A percentile compares a stretch with the other conserved stretches of the same genome.
phyloP scores from a whole-genome alignment of 345 rosid species.

The Eutrema japonicum region DNA sequence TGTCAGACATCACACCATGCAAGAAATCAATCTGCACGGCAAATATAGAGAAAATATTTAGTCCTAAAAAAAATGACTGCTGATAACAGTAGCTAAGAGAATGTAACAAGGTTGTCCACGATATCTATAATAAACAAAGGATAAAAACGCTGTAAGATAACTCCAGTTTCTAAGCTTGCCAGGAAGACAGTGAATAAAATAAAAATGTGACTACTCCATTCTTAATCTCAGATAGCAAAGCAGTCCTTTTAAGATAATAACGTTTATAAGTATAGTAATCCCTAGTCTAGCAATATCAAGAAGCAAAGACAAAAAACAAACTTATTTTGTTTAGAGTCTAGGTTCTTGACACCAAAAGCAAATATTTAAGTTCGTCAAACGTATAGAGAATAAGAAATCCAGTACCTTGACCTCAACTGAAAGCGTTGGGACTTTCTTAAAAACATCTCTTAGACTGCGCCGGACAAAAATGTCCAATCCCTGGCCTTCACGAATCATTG shows the following conservation, averaged over 20 bases:
- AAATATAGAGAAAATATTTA: slow-evolving; percentile 30
- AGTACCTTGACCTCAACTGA: slow-evolving; percentile 89
- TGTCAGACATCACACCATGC: slow-evolving; percentile 86
- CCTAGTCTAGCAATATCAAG: slow-evolving; percentile 24
- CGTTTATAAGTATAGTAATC: slow-evolving; percentile 9
- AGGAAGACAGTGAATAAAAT: slow-evolving; percentile 20
- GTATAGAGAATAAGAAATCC: slow-evolving; percentile 18
- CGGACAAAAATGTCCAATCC: slow-evolving; percentile 85
- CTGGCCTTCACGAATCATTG: slow-evolving; percentile 86
- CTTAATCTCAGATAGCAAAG: slow-evolving; percentile 26
- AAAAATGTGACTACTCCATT: slow-evolving; percentile 20
- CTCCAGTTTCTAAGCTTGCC: slow-evolving; percentile 28
- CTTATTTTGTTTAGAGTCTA: slow-evolving; percentile 11
- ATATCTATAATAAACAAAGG: neutral
- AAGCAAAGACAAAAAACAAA: neutral
- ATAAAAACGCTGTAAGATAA: slow-evolving; percentile 6
- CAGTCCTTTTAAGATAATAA: slow-evolving; percentile 10
- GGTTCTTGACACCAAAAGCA: slow-evolving; percentile 28
- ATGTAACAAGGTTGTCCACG: slow-evolving; percentile 20
- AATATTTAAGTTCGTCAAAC: slow-evolving; percentile 26
- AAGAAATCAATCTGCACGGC: slow-evolving; percentile 78
- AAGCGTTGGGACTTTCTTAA: slow-evolving; percentile 90
- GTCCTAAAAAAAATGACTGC: slow-evolving; percentile 3
- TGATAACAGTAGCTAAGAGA: slow-evolving; percentile 30
- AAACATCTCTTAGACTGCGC: slow-evolving; percentile 94